Evolutionary conservation across 768 basidiomycete genomes (phyloP).

Genomic region (Tylopilus sp.): DNA sequence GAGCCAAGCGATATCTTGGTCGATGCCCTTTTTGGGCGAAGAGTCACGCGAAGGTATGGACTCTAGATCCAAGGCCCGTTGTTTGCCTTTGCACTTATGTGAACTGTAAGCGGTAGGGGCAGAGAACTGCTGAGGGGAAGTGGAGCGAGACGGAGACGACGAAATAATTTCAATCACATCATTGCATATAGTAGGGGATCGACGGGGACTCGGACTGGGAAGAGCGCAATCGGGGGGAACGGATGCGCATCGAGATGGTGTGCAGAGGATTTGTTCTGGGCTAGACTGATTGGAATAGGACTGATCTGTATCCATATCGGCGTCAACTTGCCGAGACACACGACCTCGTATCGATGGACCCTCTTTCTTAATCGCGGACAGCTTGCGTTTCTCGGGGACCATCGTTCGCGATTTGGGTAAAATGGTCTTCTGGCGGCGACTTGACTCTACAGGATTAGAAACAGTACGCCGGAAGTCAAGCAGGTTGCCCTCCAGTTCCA

Average conservation of each 20-base stretch:
- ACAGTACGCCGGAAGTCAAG: constrained; percentile 47
- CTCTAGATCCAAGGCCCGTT: constrained; percentile 3
- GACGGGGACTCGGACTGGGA: neutral
- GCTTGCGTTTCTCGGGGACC: constrained; percentile 24
- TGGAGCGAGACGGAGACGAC: constrained; percentile 24
- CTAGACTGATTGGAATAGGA: constrained; percentile 11
- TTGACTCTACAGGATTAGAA: constrained; percentile 40
- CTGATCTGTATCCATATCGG: constrained; percentile 53
- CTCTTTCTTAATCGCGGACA: constrained; percentile 22
- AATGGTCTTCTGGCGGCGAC: constrained; percentile 34
- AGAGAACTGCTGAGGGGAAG: constrained; percentile 9
- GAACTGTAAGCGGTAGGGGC: neutral
- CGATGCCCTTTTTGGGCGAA: constrained; percentile 4
- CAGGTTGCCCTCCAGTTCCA: constrained; percentile 60
- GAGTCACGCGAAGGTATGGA: neutral
- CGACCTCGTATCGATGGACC: constrained; percentile 36
- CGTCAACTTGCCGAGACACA: constrained; percentile 41
- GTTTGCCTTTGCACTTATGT: constrained; percentile 11
- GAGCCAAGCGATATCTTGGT: constrained; percentile 60
- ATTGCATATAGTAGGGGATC: constrained; percentile 23
- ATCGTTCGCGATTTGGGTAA: constrained; percentile 47
- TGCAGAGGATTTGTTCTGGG: constrained; percentile 1
- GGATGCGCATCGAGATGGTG: constrained; percentile 7
- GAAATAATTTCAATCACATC: constrained; percentile 34
- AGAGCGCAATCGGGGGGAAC: constrained; percentile 15